These are phyloP conservation scores for Alliaria petiolata DNA, from an alignment of 345 rosid genomes.

Conservation along the genomic window DNA sequence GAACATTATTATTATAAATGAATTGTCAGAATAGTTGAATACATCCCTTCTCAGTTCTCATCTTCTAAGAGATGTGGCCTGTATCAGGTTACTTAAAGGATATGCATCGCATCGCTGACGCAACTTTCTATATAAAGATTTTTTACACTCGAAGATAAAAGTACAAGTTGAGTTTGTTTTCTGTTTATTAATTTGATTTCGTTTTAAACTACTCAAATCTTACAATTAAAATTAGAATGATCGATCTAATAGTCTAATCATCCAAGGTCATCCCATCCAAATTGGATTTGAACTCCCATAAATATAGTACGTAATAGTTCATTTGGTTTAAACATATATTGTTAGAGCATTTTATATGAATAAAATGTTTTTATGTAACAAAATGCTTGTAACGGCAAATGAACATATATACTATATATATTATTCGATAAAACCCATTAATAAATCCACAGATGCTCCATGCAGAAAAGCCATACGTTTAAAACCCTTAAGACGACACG, in stretches of 20 bases:
- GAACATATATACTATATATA: not conserved
- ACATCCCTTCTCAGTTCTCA: not conserved
- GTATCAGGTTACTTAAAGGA: slow-evolving; percentile 1
- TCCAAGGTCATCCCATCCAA: not conserved
- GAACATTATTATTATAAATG: not conserved
- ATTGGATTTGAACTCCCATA: not conserved
- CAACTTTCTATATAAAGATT: not conserved
- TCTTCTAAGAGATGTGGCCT: not conserved
- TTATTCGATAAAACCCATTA: not conserved
- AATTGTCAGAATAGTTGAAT: not conserved
- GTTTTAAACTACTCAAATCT: not conserved
- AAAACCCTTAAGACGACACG: slow-evolving; percentile 6
- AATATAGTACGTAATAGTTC: not conserved
- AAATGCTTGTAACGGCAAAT: not conserved
- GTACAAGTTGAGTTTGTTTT: not conserved
- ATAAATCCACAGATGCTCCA: not conserved
- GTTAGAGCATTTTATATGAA: not conserved
- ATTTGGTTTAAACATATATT: not conserved
- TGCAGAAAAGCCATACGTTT: slow-evolving; percentile 1
- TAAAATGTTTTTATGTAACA: not conserved
- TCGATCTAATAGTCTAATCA: not conserved
- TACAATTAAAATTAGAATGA: not conserved
- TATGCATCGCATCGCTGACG: not conserved
- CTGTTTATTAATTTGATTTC: not conserved
- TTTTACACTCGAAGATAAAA: not conserved